These are phyloP conservation scores for Aureobasidium sp. DNA, from an alignment of 2,329 filamentous ascomycete species.

Conservation along the genomic window DNA sequence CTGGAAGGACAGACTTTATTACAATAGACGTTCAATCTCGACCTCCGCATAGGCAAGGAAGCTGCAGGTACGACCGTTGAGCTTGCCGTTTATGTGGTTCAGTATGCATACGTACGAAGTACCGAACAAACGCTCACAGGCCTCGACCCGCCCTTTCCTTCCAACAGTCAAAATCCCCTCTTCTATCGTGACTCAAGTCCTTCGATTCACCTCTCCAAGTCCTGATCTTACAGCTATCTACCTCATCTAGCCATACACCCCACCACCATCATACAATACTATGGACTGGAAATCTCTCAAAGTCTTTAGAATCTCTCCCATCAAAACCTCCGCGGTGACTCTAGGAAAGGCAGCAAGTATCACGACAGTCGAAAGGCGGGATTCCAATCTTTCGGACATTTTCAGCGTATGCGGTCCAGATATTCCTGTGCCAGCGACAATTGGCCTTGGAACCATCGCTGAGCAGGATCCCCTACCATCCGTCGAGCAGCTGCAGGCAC, in stretches of 20 bases:
- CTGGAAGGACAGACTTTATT: background rate
- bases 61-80: background rate
- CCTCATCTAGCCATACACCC: background rate
- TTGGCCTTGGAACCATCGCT: background rate
- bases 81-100: background rate
- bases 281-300: background rate
- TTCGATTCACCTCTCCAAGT: background rate
- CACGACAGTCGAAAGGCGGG: background rate
- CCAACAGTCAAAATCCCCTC: background rate
- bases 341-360: background rate
- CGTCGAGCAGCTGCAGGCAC: background rate
- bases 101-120: background rate
- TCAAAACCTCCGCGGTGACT: background rate
- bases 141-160: background rate
- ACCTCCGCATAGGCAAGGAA: background rate
- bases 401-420: background rate
- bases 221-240: background rate
- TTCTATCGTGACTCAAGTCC: background rate
- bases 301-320: background rate
- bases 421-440: background rate
- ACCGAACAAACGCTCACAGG: background rate
- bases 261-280: background rate
- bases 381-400: background rate
- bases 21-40: background rate
- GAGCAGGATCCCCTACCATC: conserved; percentile 3